phyloP scores from a whole-genome alignment of 768 basidiomycete species.

The Boletus subparvulus region DNA sequence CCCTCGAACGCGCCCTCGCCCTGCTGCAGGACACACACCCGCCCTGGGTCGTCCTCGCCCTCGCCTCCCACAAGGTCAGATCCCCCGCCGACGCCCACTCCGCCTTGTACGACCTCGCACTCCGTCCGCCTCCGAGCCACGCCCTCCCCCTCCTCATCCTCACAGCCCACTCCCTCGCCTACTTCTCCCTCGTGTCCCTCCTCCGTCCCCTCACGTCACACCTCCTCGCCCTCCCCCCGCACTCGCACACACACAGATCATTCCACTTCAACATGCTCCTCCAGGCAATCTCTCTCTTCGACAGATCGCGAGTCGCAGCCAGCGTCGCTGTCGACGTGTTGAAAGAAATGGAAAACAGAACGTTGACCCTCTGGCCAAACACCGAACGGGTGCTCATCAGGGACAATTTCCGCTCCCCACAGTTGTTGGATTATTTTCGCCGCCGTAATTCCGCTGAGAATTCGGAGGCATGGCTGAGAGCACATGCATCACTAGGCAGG shows the following conservation, averaged over 20 bases:
- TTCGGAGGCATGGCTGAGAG: slow-evolving; percentile 24
- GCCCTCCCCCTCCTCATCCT: slow-evolving; percentile 15
- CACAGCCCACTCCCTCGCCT: slow-evolving; percentile 47
- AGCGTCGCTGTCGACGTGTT: slow-evolving; percentile 43
- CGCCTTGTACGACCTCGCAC: slow-evolving; percentile 44
- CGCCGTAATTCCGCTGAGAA: slow-evolving; percentile 1
- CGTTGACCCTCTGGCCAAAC: slow-evolving; percentile 38
- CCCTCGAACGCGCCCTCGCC: slow-evolving; percentile 34
- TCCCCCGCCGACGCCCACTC: slow-evolving; percentile 45
- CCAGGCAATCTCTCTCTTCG: slow-evolving; percentile 47
- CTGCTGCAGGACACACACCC: slow-evolving; percentile 35
- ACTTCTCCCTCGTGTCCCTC: slow-evolving; percentile 47
- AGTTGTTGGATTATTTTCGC: slow-evolving; percentile 49
- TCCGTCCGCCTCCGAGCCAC: slow-evolving; percentile 18
- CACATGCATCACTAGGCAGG: slow-evolving; percentile 19
- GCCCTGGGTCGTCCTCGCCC: slow-evolving; percentile 54
- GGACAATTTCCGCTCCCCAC: slow-evolving; percentile 50
- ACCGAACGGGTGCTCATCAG: slow-evolving; percentile 48
- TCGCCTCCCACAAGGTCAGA: slow-evolving; percentile 47
- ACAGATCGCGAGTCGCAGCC: slow-evolving; percentile 40
- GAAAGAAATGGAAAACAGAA: slow-evolving; percentile 46
- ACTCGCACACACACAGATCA: slow-evolving; percentile 19
- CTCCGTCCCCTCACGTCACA: slow-evolving; percentile 45
- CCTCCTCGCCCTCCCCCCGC: slow-evolving; percentile 37
- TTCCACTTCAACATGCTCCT: slow-evolving; percentile 54